Conservation (phyloP, 164 flowering plant genomes). For the Magnolia officinalis region DNA sequence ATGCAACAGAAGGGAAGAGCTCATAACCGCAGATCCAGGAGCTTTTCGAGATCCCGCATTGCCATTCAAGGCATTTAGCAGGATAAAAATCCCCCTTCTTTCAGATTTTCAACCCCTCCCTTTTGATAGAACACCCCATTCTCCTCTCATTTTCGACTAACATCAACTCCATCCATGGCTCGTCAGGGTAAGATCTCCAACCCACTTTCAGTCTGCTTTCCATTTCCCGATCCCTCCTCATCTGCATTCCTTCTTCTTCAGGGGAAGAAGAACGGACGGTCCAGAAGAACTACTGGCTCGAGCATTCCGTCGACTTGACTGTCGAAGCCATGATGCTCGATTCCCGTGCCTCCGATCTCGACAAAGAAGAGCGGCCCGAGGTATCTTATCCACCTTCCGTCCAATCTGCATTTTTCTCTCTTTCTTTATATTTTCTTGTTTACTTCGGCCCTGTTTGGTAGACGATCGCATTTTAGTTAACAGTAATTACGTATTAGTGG, state of each 20-base stretch:
- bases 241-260: not conserved
- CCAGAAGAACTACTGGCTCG: conserved; percentile 85
- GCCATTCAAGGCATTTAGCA: conserved; percentile 68
- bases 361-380: conserved; percentile 96
- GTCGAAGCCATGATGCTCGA: conserved; percentile 99
- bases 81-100: too few relatives aligned
- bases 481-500: too few relatives aligned
- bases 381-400: conserved; percentile 14
- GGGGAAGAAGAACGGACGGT: conserved; percentile 51
- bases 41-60: conserved; percentile 75
- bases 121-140: not conserved
- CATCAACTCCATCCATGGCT: not conserved
- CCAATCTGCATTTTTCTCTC: not conserved
- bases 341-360: conserved; percentile 88
- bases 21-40: conserved; percentile 67
- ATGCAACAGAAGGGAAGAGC: conserved; percentile 82
- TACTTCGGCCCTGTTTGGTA: too few relatives aligned
- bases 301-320: conserved; percentile 70
- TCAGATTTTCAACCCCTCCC: not conserved
- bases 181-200: too few relatives aligned
- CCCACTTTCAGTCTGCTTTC: not conserved
- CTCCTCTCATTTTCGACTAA: not conserved
- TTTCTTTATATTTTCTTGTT: too few relatives aligned
- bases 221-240: not conserved
- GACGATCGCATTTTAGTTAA: too few relatives aligned